phyloP scores from a whole-genome alignment of 2,329 filamentous ascomycete species.

The Scleromitrula shiraiana region DNA sequence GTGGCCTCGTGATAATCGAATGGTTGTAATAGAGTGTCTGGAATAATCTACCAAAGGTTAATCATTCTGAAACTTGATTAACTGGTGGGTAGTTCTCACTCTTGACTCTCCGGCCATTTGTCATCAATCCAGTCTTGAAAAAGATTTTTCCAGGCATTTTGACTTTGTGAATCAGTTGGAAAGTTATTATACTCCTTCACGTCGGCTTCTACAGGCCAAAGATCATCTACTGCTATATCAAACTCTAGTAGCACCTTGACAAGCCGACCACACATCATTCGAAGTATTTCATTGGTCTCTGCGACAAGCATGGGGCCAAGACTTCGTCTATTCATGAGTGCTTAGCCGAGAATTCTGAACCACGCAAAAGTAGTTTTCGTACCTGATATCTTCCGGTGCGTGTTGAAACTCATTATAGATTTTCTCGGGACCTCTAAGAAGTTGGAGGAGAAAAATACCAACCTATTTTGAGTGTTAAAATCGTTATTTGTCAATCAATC shows the following conservation, averaged over 20 bases:
- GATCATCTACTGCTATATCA: constrained; percentile 9
- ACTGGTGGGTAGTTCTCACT: background rate
- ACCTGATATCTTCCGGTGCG: constrained; percentile 20
- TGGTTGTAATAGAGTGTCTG: constrained; percentile 9
- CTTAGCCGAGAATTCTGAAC: background rate
- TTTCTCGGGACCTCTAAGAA: constrained; percentile 15
- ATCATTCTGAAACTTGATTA: background rate
- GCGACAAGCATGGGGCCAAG: constrained; percentile 19
- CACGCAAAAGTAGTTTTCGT: constrained; percentile 6
- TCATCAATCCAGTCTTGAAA: constrained; percentile 22
- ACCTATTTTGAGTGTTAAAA: constrained; percentile 13
- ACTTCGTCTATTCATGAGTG: constrained; percentile 10
- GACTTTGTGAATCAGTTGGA: constrained; percentile 14
- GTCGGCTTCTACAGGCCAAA: constrained; percentile 20
- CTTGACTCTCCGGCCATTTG: background rate
- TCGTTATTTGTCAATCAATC: background rate
- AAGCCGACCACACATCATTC: constrained; percentile 21
- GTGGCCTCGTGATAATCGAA: constrained; percentile 1
- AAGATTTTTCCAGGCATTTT: constrained; percentile 16
- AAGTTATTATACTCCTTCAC: constrained; percentile 15
- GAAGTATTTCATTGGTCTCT: constrained; percentile 23
- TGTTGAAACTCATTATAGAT: constrained; percentile 17
- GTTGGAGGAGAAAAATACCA: constrained; percentile 24
- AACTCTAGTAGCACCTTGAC: constrained; percentile 14
- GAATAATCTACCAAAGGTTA: background rate